phyloP scores from a whole-genome alignment of 2,329 filamentous ascomycete genomes.

The Trichoderma lentiforme region DNA sequence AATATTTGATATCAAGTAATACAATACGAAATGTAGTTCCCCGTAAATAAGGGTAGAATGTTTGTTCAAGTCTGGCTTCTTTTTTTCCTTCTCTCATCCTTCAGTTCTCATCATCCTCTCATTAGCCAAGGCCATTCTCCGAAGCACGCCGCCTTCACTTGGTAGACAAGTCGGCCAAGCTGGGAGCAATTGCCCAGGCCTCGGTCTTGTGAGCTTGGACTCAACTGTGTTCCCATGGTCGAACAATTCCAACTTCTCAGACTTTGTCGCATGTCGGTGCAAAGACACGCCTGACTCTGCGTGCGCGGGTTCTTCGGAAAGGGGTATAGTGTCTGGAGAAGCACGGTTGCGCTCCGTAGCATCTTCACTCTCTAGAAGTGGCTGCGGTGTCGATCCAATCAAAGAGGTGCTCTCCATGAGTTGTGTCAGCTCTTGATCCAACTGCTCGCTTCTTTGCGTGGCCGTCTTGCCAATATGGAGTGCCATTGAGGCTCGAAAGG shows the following conservation, averaged over 20 bases:
- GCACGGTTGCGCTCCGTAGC: background rate
- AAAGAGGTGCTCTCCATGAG: background rate
- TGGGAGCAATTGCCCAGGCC: background rate
- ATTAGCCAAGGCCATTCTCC: background rate
- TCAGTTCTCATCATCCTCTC: background rate
- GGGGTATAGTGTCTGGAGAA: background rate
- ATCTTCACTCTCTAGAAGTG: background rate
- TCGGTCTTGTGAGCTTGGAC: background rate
- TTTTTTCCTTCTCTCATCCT: background rate
- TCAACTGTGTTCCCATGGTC: background rate
- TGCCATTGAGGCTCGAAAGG: conserved; percentile 32
- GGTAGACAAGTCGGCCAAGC: background rate
- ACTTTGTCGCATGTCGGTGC: background rate
- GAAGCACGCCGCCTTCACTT: background rate
- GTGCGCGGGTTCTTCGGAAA: background rate
- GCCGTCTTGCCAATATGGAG: conserved; percentile 27
- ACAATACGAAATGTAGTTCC: background rate
- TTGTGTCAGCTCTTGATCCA: conserved; percentile 24
- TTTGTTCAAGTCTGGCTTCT: background rate
- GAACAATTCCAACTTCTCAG: background rate
- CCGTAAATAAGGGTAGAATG: background rate
- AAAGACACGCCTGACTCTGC: background rate
- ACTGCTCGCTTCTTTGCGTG: conserved; percentile 21
- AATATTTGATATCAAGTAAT: background rate
- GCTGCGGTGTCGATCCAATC: background rate